Conservation (phyloP, 805 yeast genomes). For the Candida pini region DNA sequence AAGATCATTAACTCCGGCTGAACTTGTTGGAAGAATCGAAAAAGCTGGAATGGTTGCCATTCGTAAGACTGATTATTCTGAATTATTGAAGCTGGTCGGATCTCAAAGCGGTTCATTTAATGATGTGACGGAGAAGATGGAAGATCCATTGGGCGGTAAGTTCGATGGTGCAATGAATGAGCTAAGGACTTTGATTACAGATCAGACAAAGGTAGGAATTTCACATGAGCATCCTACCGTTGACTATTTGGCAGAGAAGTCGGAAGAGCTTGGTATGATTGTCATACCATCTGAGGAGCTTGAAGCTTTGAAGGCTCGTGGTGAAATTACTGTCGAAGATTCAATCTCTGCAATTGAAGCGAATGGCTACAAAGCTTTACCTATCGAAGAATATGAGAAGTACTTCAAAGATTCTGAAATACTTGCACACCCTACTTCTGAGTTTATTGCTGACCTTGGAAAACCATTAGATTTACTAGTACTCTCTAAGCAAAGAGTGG, state of each 20-base stretch:
- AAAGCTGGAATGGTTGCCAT: conserved; percentile 20
- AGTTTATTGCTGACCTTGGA: conserved; percentile 30
- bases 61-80: conserved; percentile 12
- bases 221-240: conserved; percentile 21
- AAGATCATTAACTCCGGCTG: conserved; percentile 22
- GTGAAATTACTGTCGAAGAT: not conserved
- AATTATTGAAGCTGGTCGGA: conserved; percentile 14
- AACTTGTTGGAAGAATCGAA: conserved; percentile 21
- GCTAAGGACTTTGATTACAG: conserved; percentile 15
- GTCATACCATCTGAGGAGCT: conserved; percentile 8
- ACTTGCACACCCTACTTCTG: conserved; percentile 16
- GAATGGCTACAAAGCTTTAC: conserved; percentile 11
- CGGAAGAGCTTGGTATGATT: conserved; percentile 11
- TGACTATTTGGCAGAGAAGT: conserved; percentile 24
- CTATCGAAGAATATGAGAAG: conserved; percentile 7
- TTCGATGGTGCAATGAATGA: conserved; percentile 24
- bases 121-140: conserved; percentile 6
- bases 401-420: conserved; percentile 1
- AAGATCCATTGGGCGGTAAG: conserved; percentile 16
- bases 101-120: conserved; percentile 17
- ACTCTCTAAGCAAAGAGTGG: conserved; percentile 12
- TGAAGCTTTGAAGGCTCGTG: too few species aligned
- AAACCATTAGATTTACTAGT: conserved; percentile 16
- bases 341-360: conserved; percentile 7
- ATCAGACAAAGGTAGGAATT: conserved; percentile 10